These are phyloP conservation scores for Sclerotinia sclerotiorum DNA, from an alignment of 2,329 filamentous ascomycete species.

Conservation along the genomic window DNA sequence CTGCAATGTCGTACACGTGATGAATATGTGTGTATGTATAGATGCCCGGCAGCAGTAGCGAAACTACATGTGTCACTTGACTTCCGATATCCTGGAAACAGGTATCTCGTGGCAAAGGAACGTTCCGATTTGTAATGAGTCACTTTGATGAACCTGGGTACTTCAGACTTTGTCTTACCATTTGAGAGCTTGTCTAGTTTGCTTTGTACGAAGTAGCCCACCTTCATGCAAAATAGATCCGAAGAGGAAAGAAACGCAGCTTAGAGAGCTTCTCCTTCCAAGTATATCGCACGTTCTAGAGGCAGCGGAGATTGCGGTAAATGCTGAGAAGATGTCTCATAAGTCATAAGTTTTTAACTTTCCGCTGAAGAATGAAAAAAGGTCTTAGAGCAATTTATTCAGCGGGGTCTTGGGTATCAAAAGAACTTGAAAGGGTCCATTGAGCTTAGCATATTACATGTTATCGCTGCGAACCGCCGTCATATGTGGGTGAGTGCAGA, in stretches of 20 bases:
- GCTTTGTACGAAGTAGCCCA: neutral
- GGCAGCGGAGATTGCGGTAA: conserved; percentile 11
- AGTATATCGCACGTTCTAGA: neutral
- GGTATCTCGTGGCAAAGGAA: conserved; percentile 24
- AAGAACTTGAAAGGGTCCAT: conserved; percentile 2
- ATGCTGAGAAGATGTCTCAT: conserved; percentile 1
- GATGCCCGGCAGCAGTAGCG: conserved; percentile 6
- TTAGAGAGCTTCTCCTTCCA: neutral
- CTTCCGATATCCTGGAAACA: conserved; percentile 25
- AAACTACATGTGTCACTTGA: conserved; percentile 22
- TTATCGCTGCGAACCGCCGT: neutral
- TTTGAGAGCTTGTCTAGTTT: neutral
- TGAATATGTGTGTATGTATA: neutral
- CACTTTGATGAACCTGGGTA: conserved; percentile 8
- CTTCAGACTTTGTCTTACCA: conserved; percentile 20
- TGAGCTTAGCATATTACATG: neutral
- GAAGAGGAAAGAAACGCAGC: neutral
- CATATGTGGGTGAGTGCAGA: conserved; percentile 21
- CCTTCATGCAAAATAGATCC: conserved; percentile 8
- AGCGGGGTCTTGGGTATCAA: neutral
- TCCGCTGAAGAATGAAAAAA: conserved; percentile 6
- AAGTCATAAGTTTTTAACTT: neutral
- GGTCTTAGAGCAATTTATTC: neutral
- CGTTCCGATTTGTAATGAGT: conserved; percentile 22
- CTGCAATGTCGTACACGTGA: conserved; percentile 20